Conservation (phyloP, 2,329 filamentous ascomycete species). For the Alternaria conjuncta region DNA sequence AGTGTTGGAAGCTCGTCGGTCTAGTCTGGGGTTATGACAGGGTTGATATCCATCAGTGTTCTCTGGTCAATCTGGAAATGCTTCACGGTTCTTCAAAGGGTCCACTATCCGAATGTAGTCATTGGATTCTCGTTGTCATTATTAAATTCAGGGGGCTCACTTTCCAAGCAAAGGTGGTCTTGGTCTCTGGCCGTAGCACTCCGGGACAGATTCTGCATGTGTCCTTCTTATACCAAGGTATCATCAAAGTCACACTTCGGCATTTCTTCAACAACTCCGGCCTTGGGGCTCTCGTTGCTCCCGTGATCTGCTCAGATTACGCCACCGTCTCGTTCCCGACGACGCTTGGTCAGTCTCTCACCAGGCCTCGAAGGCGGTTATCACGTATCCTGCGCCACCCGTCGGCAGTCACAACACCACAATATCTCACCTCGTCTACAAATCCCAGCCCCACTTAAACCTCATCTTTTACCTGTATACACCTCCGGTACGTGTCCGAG, state of each 20-base stretch:
- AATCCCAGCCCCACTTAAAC: not conserved
- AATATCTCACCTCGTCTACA: not conserved
- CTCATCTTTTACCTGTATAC: conserved; percentile 14
- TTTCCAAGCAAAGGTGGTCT: not conserved
- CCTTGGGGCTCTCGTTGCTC: not conserved
- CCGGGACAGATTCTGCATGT: not conserved
- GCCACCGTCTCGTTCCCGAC: not conserved
- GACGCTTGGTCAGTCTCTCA: not conserved
- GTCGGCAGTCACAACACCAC: not conserved
- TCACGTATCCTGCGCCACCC: not conserved
- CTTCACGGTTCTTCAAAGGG: not conserved
- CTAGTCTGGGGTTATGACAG: not conserved
- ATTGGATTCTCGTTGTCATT: not conserved
- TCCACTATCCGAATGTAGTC: not conserved
- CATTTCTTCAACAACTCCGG: too few relatives aligned
- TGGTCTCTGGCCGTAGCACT: not conserved
- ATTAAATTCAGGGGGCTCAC: not conserved
- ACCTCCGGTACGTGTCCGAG: not conserved
- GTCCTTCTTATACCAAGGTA: too few relatives aligned
- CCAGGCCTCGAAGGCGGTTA: not conserved
- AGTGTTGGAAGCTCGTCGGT: fast-evolving
- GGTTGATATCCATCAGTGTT: not conserved
- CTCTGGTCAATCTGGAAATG: not conserved
- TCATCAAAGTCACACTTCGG: too few relatives aligned
- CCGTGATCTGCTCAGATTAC: not conserved